These are phyloP conservation scores for Prunus campanulata DNA, from an alignment of 306 rosid species.

Conservation along the genomic window DNA sequence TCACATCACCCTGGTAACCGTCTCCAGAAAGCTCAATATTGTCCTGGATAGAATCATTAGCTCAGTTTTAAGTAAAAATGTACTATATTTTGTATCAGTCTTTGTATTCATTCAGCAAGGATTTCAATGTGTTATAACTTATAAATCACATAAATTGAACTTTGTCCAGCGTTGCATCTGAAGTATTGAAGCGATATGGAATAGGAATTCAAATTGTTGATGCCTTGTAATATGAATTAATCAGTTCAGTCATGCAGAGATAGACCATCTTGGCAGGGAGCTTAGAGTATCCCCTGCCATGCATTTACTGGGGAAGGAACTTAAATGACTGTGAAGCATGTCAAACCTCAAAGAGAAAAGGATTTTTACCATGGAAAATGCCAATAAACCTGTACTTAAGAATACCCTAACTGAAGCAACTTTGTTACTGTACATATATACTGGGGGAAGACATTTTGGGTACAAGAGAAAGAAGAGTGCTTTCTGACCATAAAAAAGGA, in stretches of 20 bases:
- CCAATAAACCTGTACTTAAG: not conserved
- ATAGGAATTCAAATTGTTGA: not conserved
- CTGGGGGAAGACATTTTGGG: not conserved
- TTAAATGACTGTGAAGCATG: not conserved
- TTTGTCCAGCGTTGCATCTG: not conserved
- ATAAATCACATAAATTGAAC: not conserved
- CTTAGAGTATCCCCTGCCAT: not conserved
- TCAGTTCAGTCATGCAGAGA: not conserved
- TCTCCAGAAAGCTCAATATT: slow-evolving; percentile 70
- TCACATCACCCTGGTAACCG: slow-evolving; percentile 78
- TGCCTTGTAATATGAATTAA: not conserved
- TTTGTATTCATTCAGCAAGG: not conserved
- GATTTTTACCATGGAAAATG: not conserved
- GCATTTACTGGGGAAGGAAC: not conserved
- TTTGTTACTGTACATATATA: not conserved
- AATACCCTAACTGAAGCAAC: not conserved
- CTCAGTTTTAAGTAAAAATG: not conserved
- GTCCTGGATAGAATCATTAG: slow-evolving; percentile 57
- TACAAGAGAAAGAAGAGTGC: too few relatives aligned
- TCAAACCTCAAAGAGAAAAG: not conserved
- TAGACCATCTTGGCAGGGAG: not conserved
- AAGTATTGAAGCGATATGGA: not conserved
- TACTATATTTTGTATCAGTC: not conserved
- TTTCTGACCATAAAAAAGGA: not conserved
- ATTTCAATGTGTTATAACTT: not conserved